Percentiles rank a stretch among this genome's conserved stretches.
These are phyloP conservation scores for Mikania micrantha DNA, from an alignment of 129 eudicot genomes.

Conservation along the genomic window DNA sequence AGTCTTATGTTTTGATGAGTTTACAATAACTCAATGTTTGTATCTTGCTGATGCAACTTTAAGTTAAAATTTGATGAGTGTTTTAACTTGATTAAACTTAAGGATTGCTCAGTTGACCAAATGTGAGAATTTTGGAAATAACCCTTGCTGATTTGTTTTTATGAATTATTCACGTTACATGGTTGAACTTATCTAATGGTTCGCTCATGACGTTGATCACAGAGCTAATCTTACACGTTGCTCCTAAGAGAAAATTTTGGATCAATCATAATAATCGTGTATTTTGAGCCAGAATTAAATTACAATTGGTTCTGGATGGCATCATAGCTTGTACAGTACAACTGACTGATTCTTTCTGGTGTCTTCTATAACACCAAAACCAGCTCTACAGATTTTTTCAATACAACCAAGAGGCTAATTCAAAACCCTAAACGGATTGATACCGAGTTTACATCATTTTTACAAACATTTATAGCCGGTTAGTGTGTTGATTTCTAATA, in stretches of 20 bases:
- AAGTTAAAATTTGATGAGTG: too few species aligned
- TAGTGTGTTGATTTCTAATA: neutral
- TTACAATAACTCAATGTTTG: too few species aligned
- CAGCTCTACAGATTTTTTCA: neutral
- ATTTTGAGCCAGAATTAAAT: neutral
- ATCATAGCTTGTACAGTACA: slow-evolving; percentile 10
- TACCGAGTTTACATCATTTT: slow-evolving; percentile 1
- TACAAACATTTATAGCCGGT: neutral
- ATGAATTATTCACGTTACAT: too few species aligned
- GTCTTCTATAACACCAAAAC: slow-evolving; percentile 13
- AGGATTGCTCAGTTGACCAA: too few species aligned
- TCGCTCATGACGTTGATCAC: too few species aligned
- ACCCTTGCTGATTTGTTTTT: too few species aligned
- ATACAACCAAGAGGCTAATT: neutral
- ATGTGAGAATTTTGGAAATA: too few species aligned
- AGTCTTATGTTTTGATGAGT: too few species aligned
- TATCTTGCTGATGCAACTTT: too few species aligned
- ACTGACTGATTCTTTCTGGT: neutral
- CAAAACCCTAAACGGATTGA: slow-evolving; percentile 19
- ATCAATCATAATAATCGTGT: neutral
- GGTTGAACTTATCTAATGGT: too few species aligned
- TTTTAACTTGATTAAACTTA: too few species aligned
- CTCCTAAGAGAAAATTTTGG: neutral
- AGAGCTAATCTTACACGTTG: too few species aligned
- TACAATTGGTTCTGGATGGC: neutral